Evolutionary conservation across 192 early-diverging fungal species (phyloP).

Genomic region (Gamsiella multidivaricata): DNA sequence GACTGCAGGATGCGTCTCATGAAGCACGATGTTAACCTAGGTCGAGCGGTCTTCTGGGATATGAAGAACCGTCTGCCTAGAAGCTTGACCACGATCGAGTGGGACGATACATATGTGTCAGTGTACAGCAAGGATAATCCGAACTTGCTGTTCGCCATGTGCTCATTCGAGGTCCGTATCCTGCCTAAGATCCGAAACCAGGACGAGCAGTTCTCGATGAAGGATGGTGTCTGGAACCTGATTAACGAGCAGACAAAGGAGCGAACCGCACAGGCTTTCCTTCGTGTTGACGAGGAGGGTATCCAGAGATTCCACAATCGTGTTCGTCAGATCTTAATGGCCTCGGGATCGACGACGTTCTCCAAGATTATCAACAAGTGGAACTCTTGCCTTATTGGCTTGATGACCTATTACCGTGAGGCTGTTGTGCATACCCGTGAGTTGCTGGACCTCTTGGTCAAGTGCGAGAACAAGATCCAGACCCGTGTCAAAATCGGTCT

Average conservation of each 20-base stretch:
- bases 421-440: slow-evolving; percentile 98
- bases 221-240: slow-evolving; percentile 93
- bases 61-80: slow-evolving; percentile 98
- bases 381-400: slow-evolving; percentile 89
- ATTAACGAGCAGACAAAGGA: slow-evolving; percentile 98
- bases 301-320: slow-evolving; percentile 95
- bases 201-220: slow-evolving; percentile 89
- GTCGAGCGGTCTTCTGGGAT: slow-evolving; percentile 99
- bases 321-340: slow-evolving; percentile 98
- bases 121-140: slow-evolving; percentile 99
- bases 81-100: slow-evolving; percentile 96
- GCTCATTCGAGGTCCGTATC: slow-evolving; percentile 96
- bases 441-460: slow-evolving; percentile 95
- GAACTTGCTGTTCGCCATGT: slow-evolving; percentile 92
- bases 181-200: slow-evolving; percentile 89
- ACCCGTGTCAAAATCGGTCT: slow-evolving; percentile 99
- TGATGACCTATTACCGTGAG: slow-evolving; percentile 99
- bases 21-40: slow-evolving; percentile 98
- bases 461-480: slow-evolving; percentile 99
- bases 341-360: slow-evolving; percentile 96
- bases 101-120: slow-evolving; percentile 96
- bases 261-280: slow-evolving; percentile 95
- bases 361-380: slow-evolving; percentile 99
- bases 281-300: slow-evolving; percentile 96
- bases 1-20: slow-evolving; percentile 99